These are phyloP conservation scores for Lathyrus sativus DNA, from an alignment of 306 rosid species.

Conservation along the genomic window DNA sequence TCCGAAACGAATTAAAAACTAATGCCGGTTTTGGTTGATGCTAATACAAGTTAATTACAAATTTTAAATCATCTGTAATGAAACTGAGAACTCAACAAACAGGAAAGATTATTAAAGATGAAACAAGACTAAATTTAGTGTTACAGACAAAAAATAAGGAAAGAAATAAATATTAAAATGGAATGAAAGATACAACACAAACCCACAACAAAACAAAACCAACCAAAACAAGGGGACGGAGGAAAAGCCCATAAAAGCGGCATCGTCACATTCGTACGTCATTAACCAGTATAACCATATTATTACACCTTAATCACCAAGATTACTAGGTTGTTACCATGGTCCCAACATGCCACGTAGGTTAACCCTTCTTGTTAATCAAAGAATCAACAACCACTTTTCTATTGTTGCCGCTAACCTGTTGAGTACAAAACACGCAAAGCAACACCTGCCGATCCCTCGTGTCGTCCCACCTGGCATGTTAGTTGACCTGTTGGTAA, in stretches of 20 bases:
- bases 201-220: slow-evolving; percentile 33
- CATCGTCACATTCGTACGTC: slow-evolving; percentile 48
- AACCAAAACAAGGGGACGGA: slow-evolving; percentile 39
- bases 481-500: slow-evolving; percentile 29
- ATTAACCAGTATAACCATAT: slow-evolving; percentile 38
- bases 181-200: not conserved
- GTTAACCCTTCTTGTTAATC: slow-evolving; percentile 22
- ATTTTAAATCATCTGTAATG: not conserved
- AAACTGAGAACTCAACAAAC: not conserved
- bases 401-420: no score
- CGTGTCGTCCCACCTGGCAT: slow-evolving; percentile 63
- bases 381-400: slow-evolving; percentile 5
- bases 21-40: not conserved
- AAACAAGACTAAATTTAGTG: not conserved
- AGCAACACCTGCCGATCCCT: slow-evolving; percentile 25
- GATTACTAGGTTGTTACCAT: slow-evolving; percentile 34
- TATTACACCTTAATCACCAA: slow-evolving; percentile 51
- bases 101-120: not conserved
- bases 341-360: slow-evolving; percentile 55
- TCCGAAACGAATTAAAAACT: not conserved
- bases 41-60: not conserved
- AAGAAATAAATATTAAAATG: not conserved
- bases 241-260: slow-evolving; percentile 38
- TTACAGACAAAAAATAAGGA: not conserved
- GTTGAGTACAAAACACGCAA: slow-evolving; percentile 63